A percentile compares a stretch with the other conserved stretches of the same genome.
phyloP scores from a whole-genome alignment of 805 yeast species.

The Tetrapisispora taiwanensis region DNA sequence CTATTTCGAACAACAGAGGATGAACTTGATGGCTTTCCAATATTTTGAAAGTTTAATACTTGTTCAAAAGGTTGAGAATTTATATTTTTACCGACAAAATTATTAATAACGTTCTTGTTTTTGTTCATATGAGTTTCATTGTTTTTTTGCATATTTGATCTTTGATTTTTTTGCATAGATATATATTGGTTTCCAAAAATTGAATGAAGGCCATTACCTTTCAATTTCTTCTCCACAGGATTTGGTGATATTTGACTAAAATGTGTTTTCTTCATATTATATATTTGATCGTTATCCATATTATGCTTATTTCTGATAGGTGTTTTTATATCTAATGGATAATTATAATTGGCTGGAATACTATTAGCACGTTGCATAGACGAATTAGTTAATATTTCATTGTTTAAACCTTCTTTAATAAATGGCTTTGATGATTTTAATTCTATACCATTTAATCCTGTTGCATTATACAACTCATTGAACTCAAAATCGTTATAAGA shows the following conservation, averaged over 20 bases:
- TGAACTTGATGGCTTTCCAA: too few relatives aligned
- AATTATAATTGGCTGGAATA: conserved; percentile 1
- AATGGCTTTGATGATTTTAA: neutral
- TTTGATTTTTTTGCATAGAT: neutral
- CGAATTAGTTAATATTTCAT: neutral
- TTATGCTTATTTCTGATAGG: too few relatives aligned
- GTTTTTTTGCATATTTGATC: neutral
- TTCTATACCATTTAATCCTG: neutral
- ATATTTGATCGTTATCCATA: neutral
- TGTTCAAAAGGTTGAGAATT: too few relatives aligned
- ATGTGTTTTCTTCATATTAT: neutral
- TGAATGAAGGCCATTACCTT: neutral
- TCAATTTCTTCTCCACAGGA: neutral
- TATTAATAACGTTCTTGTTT: neutral
- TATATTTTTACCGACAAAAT: neutral
- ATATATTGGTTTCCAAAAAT: neutral
- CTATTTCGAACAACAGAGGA: too few relatives aligned
- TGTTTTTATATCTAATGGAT: neutral
- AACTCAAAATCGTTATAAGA: neutral
- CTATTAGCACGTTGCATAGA: conserved; percentile 3
- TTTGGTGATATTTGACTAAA: neutral
- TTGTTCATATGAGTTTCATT: neutral
- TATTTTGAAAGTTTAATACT: too few relatives aligned
- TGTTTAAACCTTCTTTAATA: neutral
- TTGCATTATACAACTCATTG: neutral